phyloP scores from a whole-genome alignment of 2,329 filamentous ascomycete species.

The Talaromyces sp. region DNA sequence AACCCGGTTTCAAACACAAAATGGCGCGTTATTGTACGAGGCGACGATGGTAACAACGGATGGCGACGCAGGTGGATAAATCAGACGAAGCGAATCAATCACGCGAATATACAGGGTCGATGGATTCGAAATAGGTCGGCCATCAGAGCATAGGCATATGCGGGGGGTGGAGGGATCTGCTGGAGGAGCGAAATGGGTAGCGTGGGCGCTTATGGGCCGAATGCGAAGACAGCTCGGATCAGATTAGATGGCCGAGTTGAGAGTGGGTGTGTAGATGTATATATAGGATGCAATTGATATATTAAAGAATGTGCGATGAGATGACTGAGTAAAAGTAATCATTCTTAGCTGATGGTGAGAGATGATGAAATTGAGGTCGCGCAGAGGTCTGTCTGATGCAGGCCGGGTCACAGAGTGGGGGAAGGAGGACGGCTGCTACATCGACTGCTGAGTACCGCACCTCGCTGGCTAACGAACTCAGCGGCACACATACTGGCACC shows the following conservation, averaged over 20 bases:
- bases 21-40: neutral
- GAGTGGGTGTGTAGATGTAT: neutral
- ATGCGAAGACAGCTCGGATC: neutral
- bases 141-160: neutral
- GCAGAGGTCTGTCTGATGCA: neutral
- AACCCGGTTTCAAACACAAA: conserved; percentile 4
- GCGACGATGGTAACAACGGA: neutral
- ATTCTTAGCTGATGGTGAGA: neutral
- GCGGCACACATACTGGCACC: neutral
- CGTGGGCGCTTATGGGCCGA: conserved; percentile 4
- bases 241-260: neutral
- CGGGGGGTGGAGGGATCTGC: neutral
- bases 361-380: neutral
- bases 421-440: neutral
- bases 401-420: conserved; percentile 1
- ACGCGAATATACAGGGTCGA: neutral
- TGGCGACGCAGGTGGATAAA: neutral
- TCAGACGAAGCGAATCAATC: neutral
- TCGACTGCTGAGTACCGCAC: too few relatives aligned
- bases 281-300: neutral
- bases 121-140: neutral
- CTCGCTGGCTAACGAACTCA: neutral
- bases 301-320: neutral
- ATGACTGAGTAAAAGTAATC: neutral
- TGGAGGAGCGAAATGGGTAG: conserved; percentile 7